Base-by-base conservation (phyloP, 257 asterid species). In the Ilex asprella region DNA sequence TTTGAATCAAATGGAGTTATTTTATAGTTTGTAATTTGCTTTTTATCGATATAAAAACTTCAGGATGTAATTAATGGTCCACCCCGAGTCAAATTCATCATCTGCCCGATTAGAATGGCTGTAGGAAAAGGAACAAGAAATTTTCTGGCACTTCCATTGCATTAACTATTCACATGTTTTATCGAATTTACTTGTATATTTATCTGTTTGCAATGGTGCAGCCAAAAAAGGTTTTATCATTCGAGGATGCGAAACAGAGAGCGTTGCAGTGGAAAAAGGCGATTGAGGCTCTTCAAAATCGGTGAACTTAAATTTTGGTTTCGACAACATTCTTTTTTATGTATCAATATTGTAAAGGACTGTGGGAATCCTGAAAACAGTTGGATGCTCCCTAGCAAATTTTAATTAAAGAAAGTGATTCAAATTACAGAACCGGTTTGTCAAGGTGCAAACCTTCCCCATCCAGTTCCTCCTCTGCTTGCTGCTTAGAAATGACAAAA, bases 231-330 rank as follows among this genome's bases (percentile, higher is more conserved):
- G 86, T 93, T 29, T 30, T 84, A 72, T 69, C 88, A 16, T 89
- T 93, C n/a, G 99, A 89, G 81, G 99, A 93, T 73, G 72, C 92
- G 29, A 93, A 93, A 72, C 94, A 87, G 61, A 82, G 97, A 79
- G 95, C 96, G 41, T 51, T 12, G 43, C 99, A 93, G 75, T 89
- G 99, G 97, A 93, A 93, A 60, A 87, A 80, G 81, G 97, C 97
- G 4, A 84, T 93, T 16, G 99, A 93, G 78, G 74, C 89, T 63
- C 99, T 93, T 71, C 97, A 89, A 70, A 84, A 79, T 63, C 93
- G 82, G 68, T 89, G 84, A 87, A 62, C 32, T 44, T 31, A 16
- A 55, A 60, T 31, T 60, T 51, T 66, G 66, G 43, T 79, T 66
- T 61, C 31, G 61, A 39, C 58, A 21, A 58, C 70, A 80, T 81